phyloP scores from a whole-genome alignment of 2,329 filamentous ascomycete genomes.

The Penicillium olsonii region DNA sequence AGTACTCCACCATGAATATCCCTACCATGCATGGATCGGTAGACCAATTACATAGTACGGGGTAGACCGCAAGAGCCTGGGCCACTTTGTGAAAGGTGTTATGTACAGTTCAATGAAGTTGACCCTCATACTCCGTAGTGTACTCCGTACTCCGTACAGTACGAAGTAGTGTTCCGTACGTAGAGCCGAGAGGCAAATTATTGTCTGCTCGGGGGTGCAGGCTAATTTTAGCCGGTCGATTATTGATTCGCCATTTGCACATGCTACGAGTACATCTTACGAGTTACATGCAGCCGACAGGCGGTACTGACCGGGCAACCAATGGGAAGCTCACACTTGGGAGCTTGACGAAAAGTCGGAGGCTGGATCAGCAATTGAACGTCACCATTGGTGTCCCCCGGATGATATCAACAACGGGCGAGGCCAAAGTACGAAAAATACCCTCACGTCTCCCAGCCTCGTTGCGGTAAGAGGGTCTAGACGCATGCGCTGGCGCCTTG shows the following conservation, averaged over 20 bases:
- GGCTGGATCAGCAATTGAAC: not conserved
- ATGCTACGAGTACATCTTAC: not conserved
- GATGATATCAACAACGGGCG: not conserved
- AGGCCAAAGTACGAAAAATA: slow-evolving; percentile 3
- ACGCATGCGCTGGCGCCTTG: slow-evolving; percentile 9
- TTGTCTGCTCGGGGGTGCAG: not conserved
- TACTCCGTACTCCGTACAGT: too few species aligned
- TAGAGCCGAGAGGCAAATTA: not conserved
- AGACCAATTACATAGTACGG: not conserved
- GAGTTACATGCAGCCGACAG: not conserved
- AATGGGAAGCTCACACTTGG: not conserved
- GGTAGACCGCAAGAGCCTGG: not conserved
- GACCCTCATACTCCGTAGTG: too few species aligned
- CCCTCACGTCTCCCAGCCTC: slow-evolving; percentile 7
- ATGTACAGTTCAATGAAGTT: too few species aligned
- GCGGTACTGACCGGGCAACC: not conserved
- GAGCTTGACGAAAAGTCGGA: not conserved
- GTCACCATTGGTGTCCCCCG: not conserved
- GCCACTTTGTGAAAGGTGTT: too few species aligned
- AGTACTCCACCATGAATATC: too few species aligned
- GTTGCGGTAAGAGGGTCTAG: slow-evolving; percentile 16
- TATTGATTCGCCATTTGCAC: not conserved
- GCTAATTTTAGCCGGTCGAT: not conserved
- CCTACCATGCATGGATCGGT: not conserved
- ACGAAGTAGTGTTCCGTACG: not conserved